Evolutionary conservation across 2,329 filamentous ascomycete species (phyloP).

Genomic region (Tolypocladium album): DNA sequence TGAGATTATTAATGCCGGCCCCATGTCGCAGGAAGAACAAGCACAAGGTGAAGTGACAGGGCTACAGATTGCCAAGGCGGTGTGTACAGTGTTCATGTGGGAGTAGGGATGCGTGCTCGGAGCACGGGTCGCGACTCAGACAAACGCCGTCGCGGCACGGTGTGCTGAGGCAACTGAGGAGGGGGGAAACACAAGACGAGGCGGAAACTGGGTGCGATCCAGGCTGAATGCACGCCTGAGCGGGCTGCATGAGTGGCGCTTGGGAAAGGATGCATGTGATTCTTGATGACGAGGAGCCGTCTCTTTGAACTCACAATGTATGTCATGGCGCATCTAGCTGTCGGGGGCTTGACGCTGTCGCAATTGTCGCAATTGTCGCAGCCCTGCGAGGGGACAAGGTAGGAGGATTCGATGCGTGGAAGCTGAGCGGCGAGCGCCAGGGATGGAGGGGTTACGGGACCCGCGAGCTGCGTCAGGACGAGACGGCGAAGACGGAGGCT

Average conservation of each 20-base stretch:
- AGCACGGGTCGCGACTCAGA: not conserved
- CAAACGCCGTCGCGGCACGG: not conserved
- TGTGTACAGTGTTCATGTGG: not conserved
- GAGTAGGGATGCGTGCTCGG: not conserved
- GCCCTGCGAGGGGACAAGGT: not conserved
- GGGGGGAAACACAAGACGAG: not conserved
- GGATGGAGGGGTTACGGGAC: not conserved
- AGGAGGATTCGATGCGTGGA: not conserved
- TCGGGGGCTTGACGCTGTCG: slow-evolving; percentile 9
- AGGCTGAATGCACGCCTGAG: slow-evolving; percentile 1
- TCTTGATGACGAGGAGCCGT: slow-evolving; percentile 4
- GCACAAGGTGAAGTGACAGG: not conserved
- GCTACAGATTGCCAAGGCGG: not conserved
- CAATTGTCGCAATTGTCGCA: slow-evolving; percentile 5
- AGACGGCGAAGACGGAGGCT: not conserved
- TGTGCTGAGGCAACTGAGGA: slow-evolving; percentile 1
- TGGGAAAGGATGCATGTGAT: slow-evolving; percentile 10
- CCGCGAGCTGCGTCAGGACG: not conserved
- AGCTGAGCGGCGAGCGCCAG: not conserved
- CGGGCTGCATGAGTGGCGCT: slow-evolving; percentile 6
- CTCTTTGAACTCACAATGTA: slow-evolving; percentile 25
- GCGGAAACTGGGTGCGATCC: not conserved
- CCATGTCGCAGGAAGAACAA: not conserved
- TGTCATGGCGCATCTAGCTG: slow-evolving; percentile 24
- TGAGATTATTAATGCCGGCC: not conserved